Conservation (phyloP, 1,284 basidiomycete species). For the Earliella scabrosa region DNA sequence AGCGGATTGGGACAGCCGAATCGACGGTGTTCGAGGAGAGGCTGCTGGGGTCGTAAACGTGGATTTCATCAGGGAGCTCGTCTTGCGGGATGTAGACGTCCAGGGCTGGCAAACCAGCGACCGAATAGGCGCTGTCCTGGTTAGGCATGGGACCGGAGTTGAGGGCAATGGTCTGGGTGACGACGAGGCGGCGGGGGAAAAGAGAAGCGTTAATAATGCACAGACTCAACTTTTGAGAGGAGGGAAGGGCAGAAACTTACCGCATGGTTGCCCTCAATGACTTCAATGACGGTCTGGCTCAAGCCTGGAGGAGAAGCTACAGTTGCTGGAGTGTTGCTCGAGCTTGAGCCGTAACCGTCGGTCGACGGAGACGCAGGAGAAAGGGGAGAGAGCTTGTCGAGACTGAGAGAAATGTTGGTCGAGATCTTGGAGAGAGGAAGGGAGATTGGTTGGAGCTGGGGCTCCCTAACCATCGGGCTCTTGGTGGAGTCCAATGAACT, state of each 20-base stretch:
- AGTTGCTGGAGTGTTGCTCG: too few species aligned
- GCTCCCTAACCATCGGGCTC: too few species aligned
- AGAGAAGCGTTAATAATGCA: too few species aligned
- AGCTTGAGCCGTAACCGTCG: neutral
- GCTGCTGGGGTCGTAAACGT: slow-evolving; percentile 31
- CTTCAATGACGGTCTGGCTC: too few species aligned
- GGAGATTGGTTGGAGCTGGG: neutral
- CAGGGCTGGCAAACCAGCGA: slow-evolving; percentile 25
- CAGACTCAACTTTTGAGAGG: too few species aligned
- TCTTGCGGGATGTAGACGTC: slow-evolving; percentile 31
- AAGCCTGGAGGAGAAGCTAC: neutral
- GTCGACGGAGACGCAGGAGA: neutral
- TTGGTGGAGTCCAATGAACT: too few species aligned
- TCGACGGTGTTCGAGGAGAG: neutral
- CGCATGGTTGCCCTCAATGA: too few species aligned
- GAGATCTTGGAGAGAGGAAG: neutral
- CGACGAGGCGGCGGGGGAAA: neutral
- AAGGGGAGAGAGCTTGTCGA: neutral
- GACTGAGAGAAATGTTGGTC: neutral
- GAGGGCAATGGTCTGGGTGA: neutral
- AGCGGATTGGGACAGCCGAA: slow-evolving; percentile 12
- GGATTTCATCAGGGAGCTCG: slow-evolving; percentile 35
- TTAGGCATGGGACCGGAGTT: neutral
- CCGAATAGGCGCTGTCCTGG: slow-evolving; percentile 5
- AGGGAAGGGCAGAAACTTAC: too few species aligned